Conservation (phyloP, 2,329 filamentous ascomycete species). For the Ophiosphaerella herpotricha region DNA sequence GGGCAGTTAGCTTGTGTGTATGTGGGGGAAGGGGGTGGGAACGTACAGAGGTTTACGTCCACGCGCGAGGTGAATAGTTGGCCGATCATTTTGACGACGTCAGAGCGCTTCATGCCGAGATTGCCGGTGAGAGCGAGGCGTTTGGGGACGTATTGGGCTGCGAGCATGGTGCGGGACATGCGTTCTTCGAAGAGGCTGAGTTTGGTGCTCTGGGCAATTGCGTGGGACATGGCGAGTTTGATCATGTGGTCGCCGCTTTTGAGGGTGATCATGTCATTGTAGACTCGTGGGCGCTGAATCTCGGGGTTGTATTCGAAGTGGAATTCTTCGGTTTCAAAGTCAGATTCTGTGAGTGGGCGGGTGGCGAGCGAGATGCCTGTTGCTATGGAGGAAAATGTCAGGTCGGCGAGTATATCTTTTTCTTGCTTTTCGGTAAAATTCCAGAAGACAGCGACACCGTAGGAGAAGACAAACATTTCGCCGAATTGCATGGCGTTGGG, state of each 20-base stretch:
- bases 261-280: constrained; percentile 99
- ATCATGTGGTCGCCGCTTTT: constrained; percentile 98
- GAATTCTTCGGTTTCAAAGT: constrained; percentile 97
- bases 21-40: neutral
- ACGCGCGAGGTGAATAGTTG: constrained; percentile 91
- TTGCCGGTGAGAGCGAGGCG: constrained; percentile 86
- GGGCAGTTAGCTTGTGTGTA: constrained; percentile 4
- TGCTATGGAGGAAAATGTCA: constrained; percentile 81
- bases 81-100: constrained; percentile 91
- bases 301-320: constrained; percentile 95
- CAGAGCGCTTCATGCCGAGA: constrained; percentile 85
- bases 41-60: constrained; percentile 94
- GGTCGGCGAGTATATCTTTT: constrained; percentile 91
- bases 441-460: constrained; percentile 98
- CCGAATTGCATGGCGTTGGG: constrained; percentile 79
- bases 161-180: constrained; percentile 92
- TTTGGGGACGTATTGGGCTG: constrained; percentile 90
- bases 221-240: constrained; percentile 95
- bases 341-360: constrained; percentile 79
- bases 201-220: constrained; percentile 96
- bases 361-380: constrained; percentile 71
- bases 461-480: constrained; percentile 96
- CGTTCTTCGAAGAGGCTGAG: constrained; percentile 94
- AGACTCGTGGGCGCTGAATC: constrained; percentile 86
- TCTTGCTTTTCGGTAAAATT: constrained; percentile 97